phyloP scores from a whole-genome alignment of 2,329 filamentous ascomycete species.

The Penicillium crustosum region DNA sequence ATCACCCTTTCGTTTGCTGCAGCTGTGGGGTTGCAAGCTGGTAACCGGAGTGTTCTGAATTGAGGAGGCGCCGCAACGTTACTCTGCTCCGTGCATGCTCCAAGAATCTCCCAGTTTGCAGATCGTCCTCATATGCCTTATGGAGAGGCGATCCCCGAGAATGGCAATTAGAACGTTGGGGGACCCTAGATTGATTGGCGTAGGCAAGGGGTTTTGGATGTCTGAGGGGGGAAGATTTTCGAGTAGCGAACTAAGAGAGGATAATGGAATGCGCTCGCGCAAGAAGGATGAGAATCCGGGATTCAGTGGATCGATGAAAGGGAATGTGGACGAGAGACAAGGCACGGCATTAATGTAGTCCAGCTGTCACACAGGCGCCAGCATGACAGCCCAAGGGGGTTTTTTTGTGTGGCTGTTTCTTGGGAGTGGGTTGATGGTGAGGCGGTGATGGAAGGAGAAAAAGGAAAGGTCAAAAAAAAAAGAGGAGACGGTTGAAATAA shows the following conservation, averaged over 20 bases:
- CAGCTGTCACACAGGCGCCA: constrained; percentile 41
- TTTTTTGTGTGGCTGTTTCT: constrained; percentile 5
- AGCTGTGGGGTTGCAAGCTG: constrained; percentile 24
- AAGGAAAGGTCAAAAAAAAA: constrained; percentile 12
- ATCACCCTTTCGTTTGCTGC: constrained; percentile 37
- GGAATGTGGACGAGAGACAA: constrained; percentile 40
- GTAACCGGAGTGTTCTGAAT: constrained; percentile 28
- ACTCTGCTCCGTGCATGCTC: constrained; percentile 46
- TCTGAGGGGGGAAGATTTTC: constrained; percentile 5
- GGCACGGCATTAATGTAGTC: constrained; percentile 37
- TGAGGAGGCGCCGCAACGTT: constrained; percentile 35
- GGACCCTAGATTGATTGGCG: constrained; percentile 30
- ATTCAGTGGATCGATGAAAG: constrained; percentile 37
- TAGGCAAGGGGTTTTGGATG: constrained; percentile 18
- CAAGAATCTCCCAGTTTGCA: constrained; percentile 40
- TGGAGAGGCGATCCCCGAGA: constrained; percentile 30
- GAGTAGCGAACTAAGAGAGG: constrained; percentile 11
- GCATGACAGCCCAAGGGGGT: constrained; percentile 32
- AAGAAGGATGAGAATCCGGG: constrained; percentile 27
- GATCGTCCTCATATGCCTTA: constrained; percentile 38
- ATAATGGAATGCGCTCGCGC: constrained; percentile 37
- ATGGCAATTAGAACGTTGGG: constrained; percentile 29
- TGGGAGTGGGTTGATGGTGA: background rate
- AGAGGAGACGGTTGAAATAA: background rate
- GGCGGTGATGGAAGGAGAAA: constrained; percentile 3